These are phyloP conservation scores for Botryotinia calthae DNA, from an alignment of 2,329 filamentous ascomycete species.

Conservation along the genomic window DNA sequence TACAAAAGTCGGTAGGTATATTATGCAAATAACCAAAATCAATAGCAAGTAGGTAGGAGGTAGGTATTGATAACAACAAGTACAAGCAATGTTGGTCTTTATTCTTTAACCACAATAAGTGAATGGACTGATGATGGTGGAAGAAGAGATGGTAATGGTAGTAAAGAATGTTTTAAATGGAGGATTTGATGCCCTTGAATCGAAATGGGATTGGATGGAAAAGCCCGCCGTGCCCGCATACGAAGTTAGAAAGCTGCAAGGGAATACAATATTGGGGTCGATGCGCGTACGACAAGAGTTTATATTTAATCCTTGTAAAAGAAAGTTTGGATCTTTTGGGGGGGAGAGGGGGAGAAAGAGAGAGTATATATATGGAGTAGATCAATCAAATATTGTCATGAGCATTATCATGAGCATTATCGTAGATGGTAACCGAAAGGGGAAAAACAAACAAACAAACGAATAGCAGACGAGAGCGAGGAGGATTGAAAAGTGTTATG, in stretches of 20 bases:
- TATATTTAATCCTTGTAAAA: background rate
- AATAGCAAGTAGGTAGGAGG: background rate
- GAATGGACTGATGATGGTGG: background rate
- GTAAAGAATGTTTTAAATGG: constrained; percentile 1
- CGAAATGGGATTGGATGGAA: background rate
- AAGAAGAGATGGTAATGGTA: background rate
- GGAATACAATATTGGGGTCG: constrained; percentile 9
- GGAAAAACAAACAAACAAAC: background rate
- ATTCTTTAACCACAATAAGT: background rate
- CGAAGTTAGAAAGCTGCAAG: background rate
- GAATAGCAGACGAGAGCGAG: background rate
- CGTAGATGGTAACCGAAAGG: background rate
- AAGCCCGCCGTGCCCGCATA: background rate
- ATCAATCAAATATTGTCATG: background rate
- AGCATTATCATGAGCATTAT: background rate
- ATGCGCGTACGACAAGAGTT: constrained; percentile 10
- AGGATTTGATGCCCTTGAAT: background rate
- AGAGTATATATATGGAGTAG: background rate
- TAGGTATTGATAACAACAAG: background rate
- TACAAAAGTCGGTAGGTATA: background rate
- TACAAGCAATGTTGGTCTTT: background rate
- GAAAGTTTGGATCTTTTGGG: background rate
- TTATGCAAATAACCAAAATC: background rate
- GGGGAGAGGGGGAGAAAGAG: background rate
- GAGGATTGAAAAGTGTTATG: background rate